Conservation (phyloP, 768 basidiomycete genomes). For the Leccinum barrowsii region DNA sequence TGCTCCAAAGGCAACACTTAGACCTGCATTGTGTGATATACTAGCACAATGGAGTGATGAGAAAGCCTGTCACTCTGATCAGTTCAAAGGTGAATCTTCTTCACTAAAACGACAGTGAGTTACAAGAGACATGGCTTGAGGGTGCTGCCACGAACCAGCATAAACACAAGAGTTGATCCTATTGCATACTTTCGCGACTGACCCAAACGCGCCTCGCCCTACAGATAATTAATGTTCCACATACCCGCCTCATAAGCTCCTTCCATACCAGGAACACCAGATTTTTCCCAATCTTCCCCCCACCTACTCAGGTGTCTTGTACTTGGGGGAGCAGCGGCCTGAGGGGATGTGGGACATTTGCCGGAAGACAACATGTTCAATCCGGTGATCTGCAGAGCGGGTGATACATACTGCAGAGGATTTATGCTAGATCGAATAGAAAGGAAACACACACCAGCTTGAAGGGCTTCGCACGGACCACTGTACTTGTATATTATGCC, state of each 20-base stretch:
- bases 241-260: neutral
- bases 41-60: conserved; percentile 79
- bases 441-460: conserved; percentile 39
- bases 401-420: conserved; percentile 49
- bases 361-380: conserved; percentile 56
- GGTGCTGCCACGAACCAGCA: conserved; percentile 48
- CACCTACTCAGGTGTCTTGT: conserved; percentile 69
- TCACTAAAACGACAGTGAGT: conserved; percentile 45
- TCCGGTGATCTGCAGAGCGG: conserved; percentile 47
- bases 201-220: conserved; percentile 93
- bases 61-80: conserved; percentile 78
- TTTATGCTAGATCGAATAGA: neutral
- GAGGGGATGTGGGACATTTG: conserved; percentile 53
- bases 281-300: conserved; percentile 91
- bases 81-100: conserved; percentile 81
- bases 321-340: conserved; percentile 29
- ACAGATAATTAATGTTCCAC: neutral
- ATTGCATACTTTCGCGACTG: conserved; percentile 92
- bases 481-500: conserved; percentile 56
- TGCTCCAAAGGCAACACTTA: no score
- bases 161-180: conserved; percentile 84
- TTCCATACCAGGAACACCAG: conserved; percentile 68
- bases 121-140: neutral
- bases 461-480: conserved; percentile 56
- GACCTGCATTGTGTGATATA: no score